Evolutionary conservation across 768 basidiomycete species (phyloP).

Genomic region (Lactarius vividus): DNA sequence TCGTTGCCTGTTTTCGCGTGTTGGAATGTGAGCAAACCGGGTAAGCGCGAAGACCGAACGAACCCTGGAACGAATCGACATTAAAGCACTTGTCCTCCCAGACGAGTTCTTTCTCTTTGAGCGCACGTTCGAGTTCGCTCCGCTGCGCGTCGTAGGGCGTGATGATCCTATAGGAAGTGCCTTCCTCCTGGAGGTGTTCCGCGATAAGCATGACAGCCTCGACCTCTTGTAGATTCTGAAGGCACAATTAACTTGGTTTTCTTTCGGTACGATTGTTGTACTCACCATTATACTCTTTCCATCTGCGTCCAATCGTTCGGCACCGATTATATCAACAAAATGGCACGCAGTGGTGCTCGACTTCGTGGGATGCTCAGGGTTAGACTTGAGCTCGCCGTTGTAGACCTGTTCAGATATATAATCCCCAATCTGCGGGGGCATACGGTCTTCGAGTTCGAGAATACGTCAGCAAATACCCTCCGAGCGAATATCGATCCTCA

Average conservation of each 20-base stretch:
- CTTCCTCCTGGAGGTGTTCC: conserved; percentile 48
- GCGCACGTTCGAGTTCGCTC: conserved; percentile 50
- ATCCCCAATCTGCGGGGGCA: conserved; percentile 76
- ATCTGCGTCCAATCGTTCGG: conserved; percentile 33
- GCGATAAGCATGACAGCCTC: conserved; percentile 57
- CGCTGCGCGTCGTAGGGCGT: conserved; percentile 82
- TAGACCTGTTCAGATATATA: conserved; percentile 73
- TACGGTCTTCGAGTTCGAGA: conserved; percentile 54
- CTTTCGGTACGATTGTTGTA: background rate
- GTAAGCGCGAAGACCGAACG: conserved; percentile 7
- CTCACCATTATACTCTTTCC: conserved; percentile 17
- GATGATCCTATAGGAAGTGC: conserved; percentile 59
- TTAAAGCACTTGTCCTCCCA: conserved; percentile 75
- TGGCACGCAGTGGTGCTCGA: conserved; percentile 47
- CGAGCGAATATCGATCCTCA: conserved; percentile 36
- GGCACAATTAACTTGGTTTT: background rate
- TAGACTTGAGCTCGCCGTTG: conserved; percentile 55
- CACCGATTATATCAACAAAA: conserved; percentile 59
- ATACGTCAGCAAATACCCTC: conserved; percentile 16
- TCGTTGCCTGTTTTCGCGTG: conserved; percentile 62
- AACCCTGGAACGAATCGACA: conserved; percentile 81
- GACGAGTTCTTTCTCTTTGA: conserved; percentile 48
- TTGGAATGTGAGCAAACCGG: background rate
- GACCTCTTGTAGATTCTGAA: conserved; percentile 61
- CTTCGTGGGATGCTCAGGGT: conserved; percentile 47